These are phyloP conservation scores for Penicillium sp. DNA, from an alignment of 2,329 filamentous ascomycete species.

Conservation along the genomic window DNA sequence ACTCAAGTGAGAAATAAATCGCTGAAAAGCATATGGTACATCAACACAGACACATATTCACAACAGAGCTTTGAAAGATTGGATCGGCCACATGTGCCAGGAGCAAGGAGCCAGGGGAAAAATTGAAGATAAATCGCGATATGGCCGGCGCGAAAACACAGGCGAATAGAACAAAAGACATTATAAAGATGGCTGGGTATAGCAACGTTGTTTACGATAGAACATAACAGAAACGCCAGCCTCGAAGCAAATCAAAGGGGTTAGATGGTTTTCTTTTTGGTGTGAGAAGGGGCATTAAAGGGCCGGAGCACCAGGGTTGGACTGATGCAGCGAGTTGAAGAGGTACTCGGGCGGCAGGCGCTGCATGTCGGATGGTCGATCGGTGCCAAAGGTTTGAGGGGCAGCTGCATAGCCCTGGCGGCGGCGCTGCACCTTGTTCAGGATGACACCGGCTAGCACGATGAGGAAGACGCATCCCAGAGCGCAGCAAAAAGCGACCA, in stretches of 20 bases:
- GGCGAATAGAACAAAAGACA: slow-evolving; percentile 25
- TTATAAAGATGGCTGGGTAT: slow-evolving; percentile 36
- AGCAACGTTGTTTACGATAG: slow-evolving; percentile 27
- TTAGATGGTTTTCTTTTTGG: slow-evolving; percentile 13
- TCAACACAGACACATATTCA: slow-evolving; percentile 10
- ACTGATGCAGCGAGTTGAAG: slow-evolving; percentile 39
- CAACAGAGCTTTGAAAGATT: neutral
- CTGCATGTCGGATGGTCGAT: slow-evolving; percentile 46
- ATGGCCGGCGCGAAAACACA: slow-evolving; percentile 18
- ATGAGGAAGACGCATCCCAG: slow-evolving; percentile 49
- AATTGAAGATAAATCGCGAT: slow-evolving; percentile 9
- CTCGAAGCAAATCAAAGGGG: slow-evolving; percentile 8
- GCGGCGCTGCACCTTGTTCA: slow-evolving; percentile 47
- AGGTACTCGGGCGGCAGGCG: slow-evolving; percentile 48
- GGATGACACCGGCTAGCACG: slow-evolving; percentile 45
- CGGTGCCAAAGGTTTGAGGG: slow-evolving; percentile 43
- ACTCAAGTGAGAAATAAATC: slow-evolving; percentile 4
- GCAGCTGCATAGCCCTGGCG: slow-evolving; percentile 47
- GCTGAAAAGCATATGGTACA: slow-evolving; percentile 10
- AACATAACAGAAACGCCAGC: slow-evolving; percentile 16
- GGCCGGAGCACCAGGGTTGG: slow-evolving; percentile 32
- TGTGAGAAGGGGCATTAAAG: slow-evolving; percentile 25
- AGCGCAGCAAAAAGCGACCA: slow-evolving; percentile 47
- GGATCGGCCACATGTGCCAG: neutral
- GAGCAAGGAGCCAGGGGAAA: neutral